These are phyloP conservation scores for Globisporangium okanoganense DNA, from an alignment of 352 stramenopile genomes.

Conservation along the genomic window DNA sequence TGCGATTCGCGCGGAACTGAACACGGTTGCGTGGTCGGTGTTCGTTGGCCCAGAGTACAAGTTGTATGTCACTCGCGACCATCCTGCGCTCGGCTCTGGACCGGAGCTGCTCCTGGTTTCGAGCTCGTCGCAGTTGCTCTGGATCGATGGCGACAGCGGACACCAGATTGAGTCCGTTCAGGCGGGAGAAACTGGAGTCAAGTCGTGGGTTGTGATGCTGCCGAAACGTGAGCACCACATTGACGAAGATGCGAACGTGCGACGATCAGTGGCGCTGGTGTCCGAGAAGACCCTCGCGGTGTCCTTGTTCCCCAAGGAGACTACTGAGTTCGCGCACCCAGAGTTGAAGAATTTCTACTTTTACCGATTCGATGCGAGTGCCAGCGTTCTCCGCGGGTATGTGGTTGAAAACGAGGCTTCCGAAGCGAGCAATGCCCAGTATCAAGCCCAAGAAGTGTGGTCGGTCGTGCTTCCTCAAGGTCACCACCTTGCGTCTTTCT, in stretches of 20 bases:
- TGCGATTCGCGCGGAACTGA: conserved; percentile 72
- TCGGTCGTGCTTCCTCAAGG: conserved; percentile 63
- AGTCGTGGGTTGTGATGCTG: conserved; percentile 64
- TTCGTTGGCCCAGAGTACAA: conserved; percentile 70
- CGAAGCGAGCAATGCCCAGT: conserved; percentile 16
- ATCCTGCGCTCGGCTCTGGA: conserved; percentile 65
- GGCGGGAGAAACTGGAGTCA: conserved; percentile 13
- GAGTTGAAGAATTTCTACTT: conserved; percentile 80
- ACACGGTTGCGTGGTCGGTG: conserved; percentile 60
- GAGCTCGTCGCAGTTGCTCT: conserved; percentile 52
- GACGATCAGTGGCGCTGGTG: conserved; percentile 61
- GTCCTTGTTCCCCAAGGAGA: conserved; percentile 49
- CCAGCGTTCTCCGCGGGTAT: conserved; percentile 55
- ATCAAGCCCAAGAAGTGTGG: conserved; percentile 56
- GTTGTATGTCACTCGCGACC: conserved; percentile 73
- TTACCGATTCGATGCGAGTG: conserved; percentile 53
- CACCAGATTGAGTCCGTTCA: conserved; percentile 34
- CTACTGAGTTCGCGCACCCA: conserved; percentile 34
- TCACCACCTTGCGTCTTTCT: conserved; percentile 50
- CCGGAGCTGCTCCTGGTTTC: conserved; percentile 71
- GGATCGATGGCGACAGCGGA: conserved; percentile 71
- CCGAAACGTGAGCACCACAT: conserved; percentile 73
- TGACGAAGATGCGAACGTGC: conserved; percentile 48
- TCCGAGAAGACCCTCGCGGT: conserved; percentile 44
- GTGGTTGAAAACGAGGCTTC: conserved; percentile 33